Conservation (phyloP, 169 alveolate genomes). For the Eimeria acervulina region DNA sequence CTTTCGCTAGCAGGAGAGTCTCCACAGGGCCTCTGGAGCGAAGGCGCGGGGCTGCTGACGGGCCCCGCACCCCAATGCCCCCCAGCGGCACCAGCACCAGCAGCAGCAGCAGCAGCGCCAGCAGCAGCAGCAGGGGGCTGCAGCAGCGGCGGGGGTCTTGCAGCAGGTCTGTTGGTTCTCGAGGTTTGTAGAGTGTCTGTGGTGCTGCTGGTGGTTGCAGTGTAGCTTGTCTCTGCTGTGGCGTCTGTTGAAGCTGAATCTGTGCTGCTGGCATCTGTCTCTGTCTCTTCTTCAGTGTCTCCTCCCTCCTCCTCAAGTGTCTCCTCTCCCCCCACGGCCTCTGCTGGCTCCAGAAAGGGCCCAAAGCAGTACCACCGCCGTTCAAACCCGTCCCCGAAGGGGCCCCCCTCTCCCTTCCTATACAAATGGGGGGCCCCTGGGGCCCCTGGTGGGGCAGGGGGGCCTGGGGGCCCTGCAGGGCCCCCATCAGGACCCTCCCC, state of each 20-base stretch:
- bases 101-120: constrained; percentile 7
- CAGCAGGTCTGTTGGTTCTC: neutral
- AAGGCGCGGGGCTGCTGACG: constrained; percentile 24
- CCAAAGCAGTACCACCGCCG: constrained; percentile 42
- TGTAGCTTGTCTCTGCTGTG: constrained; percentile 58
- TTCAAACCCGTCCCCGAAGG: constrained; percentile 24
- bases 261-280: constrained; percentile 74
- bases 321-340: neutral
- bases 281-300: constrained; percentile 47
- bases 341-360: constrained; percentile 48
- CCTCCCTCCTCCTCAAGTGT: constrained; percentile 39
- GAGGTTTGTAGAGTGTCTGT: constrained; percentile 13
- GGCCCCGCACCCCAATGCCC: constrained; percentile 52
- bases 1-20: constrained; percentile 45
- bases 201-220: constrained; percentile 75
- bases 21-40: constrained; percentile 30
- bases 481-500: neutral
- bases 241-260: constrained; percentile 62
- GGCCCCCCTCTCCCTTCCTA: neutral
- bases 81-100: neutral
- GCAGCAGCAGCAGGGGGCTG: constrained; percentile 24
- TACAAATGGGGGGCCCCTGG: neutral
- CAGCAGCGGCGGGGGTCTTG: constrained; percentile 33
- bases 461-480: neutral
- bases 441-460: neutral